Evolutionary conservation across 768 basidiomycete genomes (phyloP).

Genomic region (Russula virescens): DNA sequence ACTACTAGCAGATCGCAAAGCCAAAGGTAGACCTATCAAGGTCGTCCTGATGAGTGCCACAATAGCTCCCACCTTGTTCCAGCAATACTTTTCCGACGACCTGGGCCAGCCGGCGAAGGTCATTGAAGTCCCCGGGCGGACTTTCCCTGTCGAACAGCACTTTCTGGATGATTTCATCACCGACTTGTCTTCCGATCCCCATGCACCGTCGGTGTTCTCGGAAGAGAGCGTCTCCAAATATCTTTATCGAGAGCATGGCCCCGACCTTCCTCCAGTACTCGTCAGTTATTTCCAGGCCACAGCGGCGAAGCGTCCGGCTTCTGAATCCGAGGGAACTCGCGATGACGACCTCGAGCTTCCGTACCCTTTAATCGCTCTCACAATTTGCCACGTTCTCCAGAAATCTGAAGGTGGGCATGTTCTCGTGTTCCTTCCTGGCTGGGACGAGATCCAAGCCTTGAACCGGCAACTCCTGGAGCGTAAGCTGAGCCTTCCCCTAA

Average conservation of each 20-base stretch:
- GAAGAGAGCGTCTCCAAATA: slow-evolving; percentile 71
- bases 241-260: slow-evolving; percentile 59
- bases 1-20: slow-evolving; percentile 66
- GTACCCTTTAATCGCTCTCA: slow-evolving; percentile 71
- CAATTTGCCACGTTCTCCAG: slow-evolving; percentile 70
- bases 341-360: slow-evolving; percentile 72
- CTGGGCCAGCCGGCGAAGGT: slow-evolving; percentile 56
- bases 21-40: slow-evolving; percentile 67
- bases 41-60: slow-evolving; percentile 95
- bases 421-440: slow-evolving; percentile 87
- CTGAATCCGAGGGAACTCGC: slow-evolving; percentile 31
- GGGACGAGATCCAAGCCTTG: slow-evolving; percentile 81
- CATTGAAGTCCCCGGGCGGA: slow-evolving; percentile 83
- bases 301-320: not conserved
- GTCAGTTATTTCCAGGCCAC: slow-evolving; percentile 17
- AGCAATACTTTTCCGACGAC: slow-evolving; percentile 73
- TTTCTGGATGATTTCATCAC: slow-evolving; percentile 76
- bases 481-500: slow-evolving; percentile 54
- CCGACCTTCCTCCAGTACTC: slow-evolving; percentile 25
- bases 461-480: slow-evolving; percentile 53
- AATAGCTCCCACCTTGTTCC: slow-evolving; percentile 86
- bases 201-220: slow-evolving; percentile 56
- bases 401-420: slow-evolving; percentile 78
- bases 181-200: slow-evolving; percentile 38
- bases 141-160: slow-evolving; percentile 78